Evolutionary conservation across 371 early-diverging fungal genomes (phyloP), one percentile per base, ranked within the genome.

Genomic region (Lichtheimia corymbifera): DNA sequence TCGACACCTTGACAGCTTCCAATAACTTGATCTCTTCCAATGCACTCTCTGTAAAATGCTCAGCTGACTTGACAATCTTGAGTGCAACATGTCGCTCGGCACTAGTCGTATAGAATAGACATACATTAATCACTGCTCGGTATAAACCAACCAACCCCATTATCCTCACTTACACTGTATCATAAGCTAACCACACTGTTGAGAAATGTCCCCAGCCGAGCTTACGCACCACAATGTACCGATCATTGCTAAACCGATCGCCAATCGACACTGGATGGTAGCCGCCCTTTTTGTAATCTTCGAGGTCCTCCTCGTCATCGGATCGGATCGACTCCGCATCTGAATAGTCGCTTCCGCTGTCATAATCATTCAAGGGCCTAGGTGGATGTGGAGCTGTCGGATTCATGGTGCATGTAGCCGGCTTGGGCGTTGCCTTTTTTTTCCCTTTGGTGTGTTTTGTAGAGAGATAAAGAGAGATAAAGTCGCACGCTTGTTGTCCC

Each of bases 121-220:
- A 13, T n/a, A 5, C 4, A 5, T 28, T 0, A 28, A 28, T 28
- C 28, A 1, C 28, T 28, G 4, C 22, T 22, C 2, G 22, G 22
- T 22, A 22, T 22, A 1, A 22, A 22, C 22, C 22, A 22, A 22
- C 22, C 22, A 22, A 1, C 22, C 1, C 2, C 9, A 35, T 11
- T 11, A 9, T 35, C 11, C 35, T 35, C 11, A 59, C 85, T 68
- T 83, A 89, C 89, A 80, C 71, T 47, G 72, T 75, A 70, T 97
- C 97, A 50, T 84, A 76, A 28, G 92, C 91, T 56, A 98, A 83
- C 97, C 97, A 97, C 17, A 98, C 98, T 0, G 97, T 97, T 2
- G 96, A 95, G 64, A 97, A 98, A 68, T 98, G 98, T 13, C 98
- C 98, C 97, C 97, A 98, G 22, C 98, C 98, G 43, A 98, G 85